Evolutionary conservation across 768 basidiomycete genomes (phyloP).

Genomic region (Mycena alexandri): DNA sequence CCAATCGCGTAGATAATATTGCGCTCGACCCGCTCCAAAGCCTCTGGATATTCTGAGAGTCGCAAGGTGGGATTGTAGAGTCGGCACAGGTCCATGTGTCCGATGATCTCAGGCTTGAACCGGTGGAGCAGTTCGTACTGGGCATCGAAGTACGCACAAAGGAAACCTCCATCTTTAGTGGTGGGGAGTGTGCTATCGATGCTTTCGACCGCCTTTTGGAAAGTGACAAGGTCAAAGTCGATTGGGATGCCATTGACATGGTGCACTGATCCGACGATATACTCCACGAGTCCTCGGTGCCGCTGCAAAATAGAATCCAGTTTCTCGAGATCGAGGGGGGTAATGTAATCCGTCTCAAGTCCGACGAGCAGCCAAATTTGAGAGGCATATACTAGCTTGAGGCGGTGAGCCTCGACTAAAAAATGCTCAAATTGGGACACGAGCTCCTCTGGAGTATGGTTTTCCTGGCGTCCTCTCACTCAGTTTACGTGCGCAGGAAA

Average conservation of each 20-base stretch:
- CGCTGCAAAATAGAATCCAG: conserved; percentile 66
- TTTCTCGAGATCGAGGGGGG: conserved; percentile 69
- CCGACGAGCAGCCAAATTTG: conserved; percentile 86
- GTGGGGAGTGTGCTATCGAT: conserved; percentile 41
- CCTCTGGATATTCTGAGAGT: conserved; percentile 68
- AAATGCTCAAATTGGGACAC: conserved; percentile 77
- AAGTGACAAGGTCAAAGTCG: conserved; percentile 88
- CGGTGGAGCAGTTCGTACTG: conserved; percentile 79
- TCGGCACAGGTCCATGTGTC: conserved; percentile 94
- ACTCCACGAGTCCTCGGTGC: conserved; percentile 74
- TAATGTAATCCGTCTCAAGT: conserved; percentile 93
- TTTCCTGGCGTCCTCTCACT: conserved; percentile 59
- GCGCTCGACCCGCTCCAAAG: conserved; percentile 75
- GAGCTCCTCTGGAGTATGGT: conserved; percentile 65
- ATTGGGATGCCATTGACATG: conserved; percentile 91
- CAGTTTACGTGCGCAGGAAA: conserved; percentile 22
- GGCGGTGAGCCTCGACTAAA: conserved; percentile 83
- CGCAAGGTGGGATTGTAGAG: conserved; percentile 78
- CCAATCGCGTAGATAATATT: conserved; percentile 79
- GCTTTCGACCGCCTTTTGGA: conserved; percentile 67
- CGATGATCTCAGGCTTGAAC: conserved; percentile 89
- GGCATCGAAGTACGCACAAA: conserved; percentile 85
- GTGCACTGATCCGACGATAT: conserved; percentile 93
- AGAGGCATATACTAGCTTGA: conserved; percentile 72
- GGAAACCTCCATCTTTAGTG: conserved; percentile 55